Evolutionary conservation across 2,329 filamentous ascomycete species (phyloP), one percentile per base, ranked within the genome.

Genomic region (Amylocarpus encephaloides): DNA sequence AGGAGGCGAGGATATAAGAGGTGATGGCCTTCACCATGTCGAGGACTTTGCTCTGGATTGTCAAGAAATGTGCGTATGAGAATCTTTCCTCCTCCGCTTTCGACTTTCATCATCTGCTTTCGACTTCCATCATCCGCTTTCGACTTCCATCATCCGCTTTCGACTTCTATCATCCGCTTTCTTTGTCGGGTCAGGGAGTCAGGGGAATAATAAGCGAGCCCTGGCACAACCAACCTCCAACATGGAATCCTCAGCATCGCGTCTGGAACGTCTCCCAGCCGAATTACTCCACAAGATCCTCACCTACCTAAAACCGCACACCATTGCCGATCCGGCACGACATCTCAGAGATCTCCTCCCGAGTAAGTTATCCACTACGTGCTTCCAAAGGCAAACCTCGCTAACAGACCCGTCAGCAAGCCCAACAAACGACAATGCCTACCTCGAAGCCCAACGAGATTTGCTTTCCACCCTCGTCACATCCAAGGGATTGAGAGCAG

Each of bases 271-370:
- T 9, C 36, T 47, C 10, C 45, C 45, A 6, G 29, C 15, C 2
- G 45, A 47, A 22, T 22, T 47, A 4, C 36, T 47, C 6, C 45
- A 47, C n/a, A 47, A 47, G 26, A 41, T 47, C 10, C 15, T 47
- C 15, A 15, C 45, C 5, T 11, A 40, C n/a, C 35, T 47, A 5
- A 40, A 47, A 40, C 35, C 45, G 6, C n/a, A 12, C 9, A 13
- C 29, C n/a, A 26, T 15, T 9, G 6, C 15, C 12, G 36, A 41
- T 32, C 6, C 13, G 4, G 26, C 34, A 32, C 45, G 12, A n/a
- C 35, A 33, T 18, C 26, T 40, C 10, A 18, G 35, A 41, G 19
- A 47, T 32, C 13, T 41, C 6, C 35, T 47, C 6, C 45, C 35
- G 6, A 32, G 34, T 18, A 30, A 47, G 36, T 33, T 3, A 16